Base-by-base conservation (phyloP, 106 monocot species). In the Dendrobium officinale region DNA sequence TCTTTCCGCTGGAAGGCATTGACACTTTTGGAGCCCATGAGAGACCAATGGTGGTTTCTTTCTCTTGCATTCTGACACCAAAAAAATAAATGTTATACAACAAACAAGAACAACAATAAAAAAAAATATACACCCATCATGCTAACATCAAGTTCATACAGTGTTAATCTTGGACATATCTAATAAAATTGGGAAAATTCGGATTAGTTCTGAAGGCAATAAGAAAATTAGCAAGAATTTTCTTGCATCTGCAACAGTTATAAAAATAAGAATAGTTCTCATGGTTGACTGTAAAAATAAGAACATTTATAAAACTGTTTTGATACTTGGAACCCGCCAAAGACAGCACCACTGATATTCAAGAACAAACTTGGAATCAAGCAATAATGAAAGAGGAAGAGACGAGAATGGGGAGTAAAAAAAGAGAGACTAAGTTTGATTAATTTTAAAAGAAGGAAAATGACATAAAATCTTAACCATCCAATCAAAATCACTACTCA, bases 21-120 rank as follows among this genome's bases (percentile, higher is more conserved):
- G 88, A 75, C 31, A 96, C 42, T 74, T 93, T 93, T 33, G 96
- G 96, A 55, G 88, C 81, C 96, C 96, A 96, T 6, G 90, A 84
- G 41, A 93, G 90, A 33, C 91, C 93, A 33, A 96, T 89, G 5
- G 49, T 61, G 8, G 82, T 45, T 18, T 61, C 72, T 9, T 43
- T 73, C 26, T 84, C 83, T 58, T 68, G 18, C 91, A 85, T 90
- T 75, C 80, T 79, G 72, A 15, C 44, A 51, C n/a, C 22, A 82
- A 75, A 66, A 66, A 74, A 42, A 44, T 44, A 19, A 19, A 44
- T 22, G n/a, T 43, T 29, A n/a, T 19, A 74, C 20, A 74, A 20
- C 74, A 42, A 74, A 44, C 43, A 74, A 74, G 43, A 44, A 3
- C 42, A 67, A 3, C 67, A 27, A 9, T 29, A 24, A 26, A 67